Conservation (phyloP, 2,329 filamentous ascomycete species). For the Exophiala oligosperma region DNA sequence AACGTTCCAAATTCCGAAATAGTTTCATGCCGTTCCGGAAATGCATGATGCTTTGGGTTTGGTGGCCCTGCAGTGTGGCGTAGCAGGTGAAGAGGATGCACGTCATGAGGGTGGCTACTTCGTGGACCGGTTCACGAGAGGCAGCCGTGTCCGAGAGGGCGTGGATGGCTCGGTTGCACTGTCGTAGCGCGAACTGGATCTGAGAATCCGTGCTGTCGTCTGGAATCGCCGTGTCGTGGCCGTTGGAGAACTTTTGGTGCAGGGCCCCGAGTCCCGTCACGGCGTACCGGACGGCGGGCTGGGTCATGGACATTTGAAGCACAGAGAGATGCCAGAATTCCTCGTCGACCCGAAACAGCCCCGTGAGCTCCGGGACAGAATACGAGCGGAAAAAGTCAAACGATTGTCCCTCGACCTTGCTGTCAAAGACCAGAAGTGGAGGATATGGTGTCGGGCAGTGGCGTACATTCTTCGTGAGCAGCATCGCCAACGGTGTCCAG, state of each 20-base stretch:
- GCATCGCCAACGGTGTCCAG: constrained; percentile 7
- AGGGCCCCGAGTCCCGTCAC: constrained; percentile 9
- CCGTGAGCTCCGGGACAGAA: constrained; percentile 8
- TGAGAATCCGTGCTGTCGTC: constrained; percentile 7
- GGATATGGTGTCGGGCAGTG: not conserved
- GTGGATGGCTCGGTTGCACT: constrained; percentile 12
- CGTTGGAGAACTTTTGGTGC: constrained; percentile 5
- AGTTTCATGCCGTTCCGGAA: constrained; percentile 6
- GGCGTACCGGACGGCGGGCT: constrained; percentile 8
- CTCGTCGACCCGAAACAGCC: constrained; percentile 8
- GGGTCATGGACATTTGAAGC: constrained; percentile 11
- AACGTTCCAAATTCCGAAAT: not conserved
- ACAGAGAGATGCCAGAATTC: constrained; percentile 10
- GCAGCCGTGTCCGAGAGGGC: not conserved
- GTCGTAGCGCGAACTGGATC: constrained; percentile 7
- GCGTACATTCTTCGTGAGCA: not conserved
- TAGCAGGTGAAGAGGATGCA: constrained; percentile 13
- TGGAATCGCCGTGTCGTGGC: constrained; percentile 3
- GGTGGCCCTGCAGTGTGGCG: constrained; percentile 8
- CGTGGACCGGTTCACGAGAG: not conserved
- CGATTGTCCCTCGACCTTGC: constrained; percentile 5
- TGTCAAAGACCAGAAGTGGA: constrained; percentile 11
- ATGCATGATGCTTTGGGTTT: constrained; percentile 12
- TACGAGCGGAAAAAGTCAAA: constrained; percentile 9
- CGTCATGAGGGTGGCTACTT: constrained; percentile 3